A percentile compares a stretch with the other conserved stretches of the same genome.
Conservation (phyloP, 371 early-diverging fungal species). For the Syncephalis fuscata region DNA sequence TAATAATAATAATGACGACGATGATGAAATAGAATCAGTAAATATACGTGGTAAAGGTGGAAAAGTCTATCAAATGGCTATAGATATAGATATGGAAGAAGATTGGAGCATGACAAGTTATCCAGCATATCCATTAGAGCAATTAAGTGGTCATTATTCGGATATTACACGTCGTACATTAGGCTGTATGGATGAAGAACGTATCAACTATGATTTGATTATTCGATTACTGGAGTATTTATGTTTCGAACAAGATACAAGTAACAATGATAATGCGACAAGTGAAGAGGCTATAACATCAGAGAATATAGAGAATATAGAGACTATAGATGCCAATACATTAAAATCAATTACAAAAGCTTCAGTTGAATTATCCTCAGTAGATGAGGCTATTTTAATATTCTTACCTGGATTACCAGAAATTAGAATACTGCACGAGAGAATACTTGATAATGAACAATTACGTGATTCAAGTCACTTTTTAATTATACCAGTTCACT, state of each 20-base stretch:
- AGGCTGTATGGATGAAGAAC: slow-evolving; percentile 34
- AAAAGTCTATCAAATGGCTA: too few species aligned
- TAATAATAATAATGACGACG: too few species aligned
- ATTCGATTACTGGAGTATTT: slow-evolving; percentile 43
- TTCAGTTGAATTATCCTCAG: too few species aligned
- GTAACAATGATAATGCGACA: neutral
- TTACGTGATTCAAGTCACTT: slow-evolving; percentile 22
- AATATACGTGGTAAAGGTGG: too few species aligned
- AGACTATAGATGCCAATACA: too few species aligned
- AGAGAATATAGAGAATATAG: too few species aligned
- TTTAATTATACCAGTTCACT: slow-evolving; percentile 62
- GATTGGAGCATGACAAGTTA: slow-evolving; percentile 8
- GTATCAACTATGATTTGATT: slow-evolving; percentile 54
- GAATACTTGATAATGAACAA: slow-evolving; percentile 24
- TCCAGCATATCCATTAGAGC: neutral
- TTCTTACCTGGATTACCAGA: slow-evolving; percentile 85
- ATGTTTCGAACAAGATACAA: slow-evolving; percentile 7
- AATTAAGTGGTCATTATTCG: slow-evolving; percentile 7
- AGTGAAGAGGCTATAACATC: too few species aligned
- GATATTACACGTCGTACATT: slow-evolving; percentile 25
- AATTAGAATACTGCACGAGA: slow-evolving; percentile 33
- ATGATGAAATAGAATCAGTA: too few species aligned
- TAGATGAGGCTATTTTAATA: slow-evolving; percentile 61
- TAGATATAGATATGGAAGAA: slow-evolving; percentile 8
- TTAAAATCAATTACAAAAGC: too few species aligned